Percentiles rank a stretch among this genome's conserved stretches.
phyloP scores from a whole-genome alignment of 352 stramenopile species.

The Phytophthora tubulina region DNA sequence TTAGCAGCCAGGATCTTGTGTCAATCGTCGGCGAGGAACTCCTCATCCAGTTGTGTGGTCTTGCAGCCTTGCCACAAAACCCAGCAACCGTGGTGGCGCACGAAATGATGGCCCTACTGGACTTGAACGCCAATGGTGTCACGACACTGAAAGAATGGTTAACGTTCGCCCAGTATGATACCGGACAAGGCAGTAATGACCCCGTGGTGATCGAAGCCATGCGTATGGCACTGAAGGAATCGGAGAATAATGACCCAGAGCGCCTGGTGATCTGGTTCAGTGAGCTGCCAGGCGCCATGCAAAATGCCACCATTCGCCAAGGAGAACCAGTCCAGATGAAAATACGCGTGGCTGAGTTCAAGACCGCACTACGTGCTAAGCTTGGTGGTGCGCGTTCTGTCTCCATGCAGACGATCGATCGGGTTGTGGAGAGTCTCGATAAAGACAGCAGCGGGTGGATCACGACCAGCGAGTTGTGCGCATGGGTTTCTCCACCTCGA shows the following conservation, averaged over 20 bases:
- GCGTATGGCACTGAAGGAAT: slow-evolving; percentile 30
- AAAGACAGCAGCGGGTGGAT: slow-evolving; percentile 74
- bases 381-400: slow-evolving; percentile 18
- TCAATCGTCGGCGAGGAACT: slow-evolving; percentile 17
- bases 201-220: slow-evolving; percentile 38
- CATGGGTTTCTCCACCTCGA: slow-evolving; percentile 64
- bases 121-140: slow-evolving; percentile 66
- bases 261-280: slow-evolving; percentile 61
- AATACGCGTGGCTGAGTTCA: slow-evolving; percentile 68
- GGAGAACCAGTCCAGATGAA: slow-evolving; percentile 41
- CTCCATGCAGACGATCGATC: slow-evolving; percentile 44
- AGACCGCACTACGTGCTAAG: slow-evolving; percentile 52
- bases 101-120: slow-evolving; percentile 52
- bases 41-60: slow-evolving; percentile 28
- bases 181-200: slow-evolving; percentile 7
- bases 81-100: slow-evolving; percentile 33
- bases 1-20: slow-evolving; percentile 33
- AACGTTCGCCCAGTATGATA: slow-evolving; percentile 42
- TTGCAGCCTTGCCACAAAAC: slow-evolving; percentile 15
- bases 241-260: slow-evolving; percentile 23
- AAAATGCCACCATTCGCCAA: slow-evolving; percentile 1
- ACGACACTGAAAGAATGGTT: slow-evolving; percentile 66
- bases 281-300: slow-evolving; percentile 48
- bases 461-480: slow-evolving; percentile 60
- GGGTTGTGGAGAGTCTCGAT: slow-evolving; percentile 56